Base-by-base conservation (phyloP, 1,139 yeast species). In the Hanseniaspora uvarum region DNA sequence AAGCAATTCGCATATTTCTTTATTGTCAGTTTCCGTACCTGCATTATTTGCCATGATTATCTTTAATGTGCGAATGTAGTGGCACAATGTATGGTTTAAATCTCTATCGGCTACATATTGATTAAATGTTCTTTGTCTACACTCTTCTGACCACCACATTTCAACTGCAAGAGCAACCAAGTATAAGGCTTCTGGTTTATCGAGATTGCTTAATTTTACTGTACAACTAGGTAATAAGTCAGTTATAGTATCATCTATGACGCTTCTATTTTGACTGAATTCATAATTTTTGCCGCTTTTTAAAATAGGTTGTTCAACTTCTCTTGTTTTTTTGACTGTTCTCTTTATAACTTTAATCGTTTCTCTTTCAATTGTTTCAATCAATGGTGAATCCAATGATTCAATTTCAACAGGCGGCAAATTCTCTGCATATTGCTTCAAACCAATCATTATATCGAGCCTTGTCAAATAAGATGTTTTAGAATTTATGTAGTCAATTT, bases 71-170 rank as follows among this genome's bases (percentile, higher is more conserved):
- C 26, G 28, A 24, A 39, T 41, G 30, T 30, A 40, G 21, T 40
- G 16, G 14, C 46, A 33, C 14, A 31, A 11, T 3, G 21, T 38
- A 11, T 33, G 24, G 14, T 30, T 33, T n/a, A 12, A 11, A 10
- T 18, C 14, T 3, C 5, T 18, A 19, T n/a, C 30, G 4, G 8
- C 6, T 16, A 8, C 12, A 24, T 39, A 39, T 8, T 26, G 7
- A 11, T 33, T 26, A 14, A 4, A 14, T 46, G 71, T 72, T 50
- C 85, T 65, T 38, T 63, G 62, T 10, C 61, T 59, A 39, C 68
- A 41, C 62, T 81, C 86, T 30, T 66, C 65, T 1, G 60, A 57
- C 86, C 86, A 81, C 87, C 87, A 81, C 4, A 62, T 63, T 0
- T 59, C 49, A 5, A 78, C 63, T 1, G 71, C 72, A 10, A 53